Base-by-base conservation (phyloP, 257 asterid genomes). In the Scutellaria galericulata region DNA sequence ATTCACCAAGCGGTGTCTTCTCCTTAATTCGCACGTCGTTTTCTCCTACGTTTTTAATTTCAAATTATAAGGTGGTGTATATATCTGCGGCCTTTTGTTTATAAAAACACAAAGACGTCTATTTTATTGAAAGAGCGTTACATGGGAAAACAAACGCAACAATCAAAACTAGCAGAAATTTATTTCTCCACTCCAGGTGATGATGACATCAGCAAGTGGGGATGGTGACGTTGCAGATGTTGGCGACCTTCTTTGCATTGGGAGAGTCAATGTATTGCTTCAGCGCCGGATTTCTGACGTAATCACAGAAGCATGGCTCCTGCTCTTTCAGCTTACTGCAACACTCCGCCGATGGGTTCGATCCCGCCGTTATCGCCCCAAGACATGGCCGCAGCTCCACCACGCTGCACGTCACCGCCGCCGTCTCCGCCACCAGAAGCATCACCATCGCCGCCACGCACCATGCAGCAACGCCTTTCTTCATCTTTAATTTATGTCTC, bases 311-410 rank as follows among this genome's bases (percentile, higher is more conserved):
- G 68, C 89, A 85, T 2, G 86, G 75, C 72, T 18, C 50, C 66
- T 82, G 85, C 48, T 77, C 83, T 74, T 59, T 75, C 39, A 85
- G 70, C 72, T 75, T 75, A 4, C 1, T 7, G 75, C 89, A 85
- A 39, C 86, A 85, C 0, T 5, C 47, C 0, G 18, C 0, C 12
- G 87, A 64, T 10, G 87, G 87, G 5, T 68, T 0, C 48, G 13
- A 1, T 2, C 53, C n/a, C 35, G 66, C 70, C 0, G 56, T 12
- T 9, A 80, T 62, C 45, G 81, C 74, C 39, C 6, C 39, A 0
- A 55, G 51, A 53, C 81, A 76, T 0, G 81, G 63, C 9, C 7
- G 3, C 66, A 80, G 81, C 76, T 56, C 62, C 58, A n/a, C 0
- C 20, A 71, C 67, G 71, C 2, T 62, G 79, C 84, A 80, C 8